Base-by-base conservation (phyloP, 129 eudicot species). In the Arctium minus region DNA sequence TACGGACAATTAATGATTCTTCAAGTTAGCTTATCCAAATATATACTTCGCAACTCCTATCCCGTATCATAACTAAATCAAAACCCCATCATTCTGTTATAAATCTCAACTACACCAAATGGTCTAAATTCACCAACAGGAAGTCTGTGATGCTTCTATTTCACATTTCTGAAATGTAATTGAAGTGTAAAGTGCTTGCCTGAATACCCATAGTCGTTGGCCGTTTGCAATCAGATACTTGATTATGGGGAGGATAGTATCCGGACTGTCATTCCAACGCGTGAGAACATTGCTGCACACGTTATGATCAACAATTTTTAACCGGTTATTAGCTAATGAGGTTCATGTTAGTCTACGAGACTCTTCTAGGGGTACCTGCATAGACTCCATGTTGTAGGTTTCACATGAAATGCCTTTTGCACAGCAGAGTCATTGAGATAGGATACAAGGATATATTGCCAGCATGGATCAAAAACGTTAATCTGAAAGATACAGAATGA, bases 151-250 rank as follows among this genome's bases (percentile, higher is more conserved):
- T 46, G 56, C 56, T 46, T 46, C 68, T 18, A 18, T 70, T 6
- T 2, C 1, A 13, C 29, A 42, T 56, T 46, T 70, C n/a, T 11
- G n/a, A 15, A 13, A 33, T 1, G 33, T 67, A 29, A 29, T 67
- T 60, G 4, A 2, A 67, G 33, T 7, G 46, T 35, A 35, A 32
- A 32, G 7, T 15, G 8, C 83, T 73, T 89, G 82, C 92, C 92
- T 89, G 86, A 64, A 89, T 12, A 89, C 79, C 92, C 88, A 89
- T 17, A 89, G 39, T 8, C 92, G 68, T 27, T 86, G 78, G 62
- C 86, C 87, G 1, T 83, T 85, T 40, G 70, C 83, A 27, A 89
- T 84, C 30, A 89, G 90, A 75, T 84, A 84, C 76, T 84, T 17
- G 60, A 89, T 86, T 76, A 78, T 76, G 15, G 90, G 90, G 42